Base-by-base conservation (phyloP, 306 rosid species). In the Nissolia schottii region DNA sequence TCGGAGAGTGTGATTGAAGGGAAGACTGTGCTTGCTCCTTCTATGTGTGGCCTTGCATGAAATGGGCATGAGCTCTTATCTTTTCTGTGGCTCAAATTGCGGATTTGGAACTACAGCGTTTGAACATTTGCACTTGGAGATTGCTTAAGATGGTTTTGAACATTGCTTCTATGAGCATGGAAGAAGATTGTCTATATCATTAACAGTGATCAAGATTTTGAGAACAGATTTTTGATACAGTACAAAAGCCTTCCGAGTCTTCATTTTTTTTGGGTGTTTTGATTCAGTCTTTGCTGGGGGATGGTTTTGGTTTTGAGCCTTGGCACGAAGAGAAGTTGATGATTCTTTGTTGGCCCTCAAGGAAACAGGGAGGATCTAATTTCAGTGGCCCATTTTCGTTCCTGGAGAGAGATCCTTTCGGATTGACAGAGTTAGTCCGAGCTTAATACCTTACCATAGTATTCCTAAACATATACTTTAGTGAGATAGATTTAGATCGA, bases 171-270 rank as follows among this genome's bases (percentile, higher is more conserved):
- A 7, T 80, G 80, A 78, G 82, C 84, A 87, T 87, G 92, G 98
- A 89, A 87, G 85, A 87, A 81, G 90, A 87, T 82, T 90, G 92
- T 64, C 24, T 85, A 37, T 84, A 83, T 46, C 58, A 77, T 73
- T 76, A 63, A 35, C 40, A 80, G 83, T 75, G 93, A 83, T 88
- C 77, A 31, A 57, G 79, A 60, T 62, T 75, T 79, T 64, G 46
- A 19, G 60, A 63, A 60, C 73, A 37, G 6, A 24, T 48, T 57
- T 77, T 79, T 7, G 59, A 50, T 34, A 50, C 76, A 37, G 80
- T 40, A 31, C 31, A 35, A 73, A 84, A 43, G 70, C 56, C 38
- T 66, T 81, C 66, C 20, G 41, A 29, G 72, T 73, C 79, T 56
- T 67, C 64, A 38, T 38, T 82, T 74, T 79, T 74, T n/a, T n/a